A percentile compares a stretch with the other conserved stretches of the same genome.
phyloP scores from a whole-genome alignment of 2,329 filamentous ascomycete genomes.

The Clonostachys byssicola region DNA sequence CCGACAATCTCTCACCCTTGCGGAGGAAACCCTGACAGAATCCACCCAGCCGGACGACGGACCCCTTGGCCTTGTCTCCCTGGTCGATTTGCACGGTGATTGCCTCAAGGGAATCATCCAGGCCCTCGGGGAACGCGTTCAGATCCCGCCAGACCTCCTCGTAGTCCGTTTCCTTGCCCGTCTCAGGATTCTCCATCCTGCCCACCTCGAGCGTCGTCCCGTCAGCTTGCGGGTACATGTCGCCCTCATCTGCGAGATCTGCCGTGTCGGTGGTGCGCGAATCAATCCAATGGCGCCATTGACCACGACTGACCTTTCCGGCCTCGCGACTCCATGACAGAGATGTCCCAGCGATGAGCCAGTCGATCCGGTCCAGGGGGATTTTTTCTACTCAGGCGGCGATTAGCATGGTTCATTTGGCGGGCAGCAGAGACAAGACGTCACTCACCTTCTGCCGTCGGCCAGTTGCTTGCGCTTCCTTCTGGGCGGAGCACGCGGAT shows the following conservation, averaged over 20 bases:
- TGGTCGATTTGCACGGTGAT: constrained; percentile 7
- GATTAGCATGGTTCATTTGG: constrained; percentile 7
- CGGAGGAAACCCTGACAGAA: constrained; percentile 53
- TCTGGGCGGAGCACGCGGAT: constrained; percentile 44
- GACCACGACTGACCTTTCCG: constrained; percentile 24
- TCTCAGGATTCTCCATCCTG: constrained; percentile 53
- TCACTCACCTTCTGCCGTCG: constrained; percentile 1
- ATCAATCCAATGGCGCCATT: constrained; percentile 59
- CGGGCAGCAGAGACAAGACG: not conserved
- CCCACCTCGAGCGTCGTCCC: constrained; percentile 51
- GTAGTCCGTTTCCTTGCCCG: constrained; percentile 47
- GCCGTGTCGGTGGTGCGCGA: constrained; percentile 36
- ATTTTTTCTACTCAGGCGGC: constrained; percentile 7
- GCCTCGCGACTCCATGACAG: constrained; percentile 22
- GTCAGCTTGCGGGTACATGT: constrained; percentile 41
- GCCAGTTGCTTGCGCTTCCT: constrained; percentile 7
- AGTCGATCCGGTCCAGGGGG: constrained; percentile 43
- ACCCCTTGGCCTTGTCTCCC: constrained; percentile 30
- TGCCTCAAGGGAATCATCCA: constrained; percentile 1
- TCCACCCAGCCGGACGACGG: constrained; percentile 48
- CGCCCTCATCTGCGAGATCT: constrained; percentile 46
- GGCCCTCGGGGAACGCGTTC: constrained; percentile 15
- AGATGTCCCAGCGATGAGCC: constrained; percentile 60
- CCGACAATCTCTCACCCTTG: constrained; percentile 30
- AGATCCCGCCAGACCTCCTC: constrained; percentile 63